These are phyloP conservation scores for Fusarium sp. DNA, from an alignment of 2,329 filamentous ascomycete species.

Conservation along the genomic window DNA sequence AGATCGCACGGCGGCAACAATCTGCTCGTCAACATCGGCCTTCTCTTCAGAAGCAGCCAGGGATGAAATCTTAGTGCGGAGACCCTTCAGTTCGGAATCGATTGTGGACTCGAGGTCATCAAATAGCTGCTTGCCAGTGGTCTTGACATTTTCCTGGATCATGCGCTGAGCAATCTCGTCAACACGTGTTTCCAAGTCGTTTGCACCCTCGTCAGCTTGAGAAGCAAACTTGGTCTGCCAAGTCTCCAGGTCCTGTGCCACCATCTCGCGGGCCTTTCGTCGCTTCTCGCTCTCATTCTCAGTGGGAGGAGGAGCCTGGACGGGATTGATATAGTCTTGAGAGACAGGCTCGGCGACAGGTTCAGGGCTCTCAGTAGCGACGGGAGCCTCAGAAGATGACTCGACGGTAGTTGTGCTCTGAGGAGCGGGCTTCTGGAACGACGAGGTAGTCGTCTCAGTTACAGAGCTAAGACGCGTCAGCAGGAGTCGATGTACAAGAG, in stretches of 20 bases:
- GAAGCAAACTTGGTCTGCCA: constrained; percentile 93
- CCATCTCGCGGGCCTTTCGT: constrained; percentile 74
- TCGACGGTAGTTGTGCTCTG: constrained; percentile 51
- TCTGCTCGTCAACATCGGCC: constrained; percentile 60
- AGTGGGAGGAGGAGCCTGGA: constrained; percentile 62
- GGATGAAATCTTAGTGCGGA: constrained; percentile 78
- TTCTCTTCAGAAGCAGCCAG: constrained; percentile 70
- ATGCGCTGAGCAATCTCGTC: constrained; percentile 70
- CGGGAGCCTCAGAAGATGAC: constrained; percentile 50
- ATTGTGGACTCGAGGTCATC: constrained; percentile 78
- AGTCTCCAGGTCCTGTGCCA: constrained; percentile 82
- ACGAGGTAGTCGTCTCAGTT: constrained; percentile 50
- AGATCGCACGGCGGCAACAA: constrained; percentile 69
- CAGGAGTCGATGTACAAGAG: not conserved
- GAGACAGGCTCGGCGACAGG: constrained; percentile 45
- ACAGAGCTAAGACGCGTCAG: constrained; percentile 37
- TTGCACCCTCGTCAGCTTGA: constrained; percentile 85
- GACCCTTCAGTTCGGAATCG: constrained; percentile 72
- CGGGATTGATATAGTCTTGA: constrained; percentile 51
- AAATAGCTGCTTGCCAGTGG: constrained; percentile 77
- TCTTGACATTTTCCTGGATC: constrained; percentile 76
- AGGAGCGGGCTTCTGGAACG: constrained; percentile 54
- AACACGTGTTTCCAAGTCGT: constrained; percentile 80
- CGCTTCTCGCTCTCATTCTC: constrained; percentile 69
- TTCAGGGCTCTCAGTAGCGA: constrained; percentile 25